Evolutionary conservation across 1,139 yeast genomes (phyloP).

Genomic region (Geotrichum bryndzae): DNA sequence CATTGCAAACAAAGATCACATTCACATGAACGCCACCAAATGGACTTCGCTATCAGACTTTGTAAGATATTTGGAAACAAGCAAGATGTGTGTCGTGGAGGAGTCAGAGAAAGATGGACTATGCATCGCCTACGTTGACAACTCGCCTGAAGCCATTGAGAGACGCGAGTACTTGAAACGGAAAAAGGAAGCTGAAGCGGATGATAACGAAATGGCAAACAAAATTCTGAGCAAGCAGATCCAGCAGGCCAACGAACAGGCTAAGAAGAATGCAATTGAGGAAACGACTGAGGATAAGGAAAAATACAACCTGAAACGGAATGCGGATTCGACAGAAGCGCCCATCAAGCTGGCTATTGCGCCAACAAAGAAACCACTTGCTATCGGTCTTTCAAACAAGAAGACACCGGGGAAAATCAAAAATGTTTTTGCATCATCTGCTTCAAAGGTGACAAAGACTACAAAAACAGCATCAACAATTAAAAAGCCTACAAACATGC

Average conservation of each 20-base stretch:
- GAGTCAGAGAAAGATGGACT: conserved; percentile 42
- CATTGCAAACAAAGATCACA: conserved; percentile 65
- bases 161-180: conserved; percentile 35
- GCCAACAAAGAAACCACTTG: not conserved
- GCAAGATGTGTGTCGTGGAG: conserved; percentile 54
- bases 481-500: conserved; percentile 24
- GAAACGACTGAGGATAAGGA: conserved; percentile 22
- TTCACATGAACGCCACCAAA: conserved; percentile 84
- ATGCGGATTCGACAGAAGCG: conserved; percentile 15
- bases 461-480: not conserved
- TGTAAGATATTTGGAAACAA: conserved; percentile 55
- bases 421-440: conserved; percentile 5
- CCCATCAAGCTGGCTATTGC: not conserved
- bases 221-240: conserved; percentile 51
- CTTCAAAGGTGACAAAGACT: conserved; percentile 2
- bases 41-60: conserved; percentile 72
- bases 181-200: conserved; percentile 37
- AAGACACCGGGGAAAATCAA: not conserved
- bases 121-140: conserved; percentile 50
- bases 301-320: conserved; percentile 20
- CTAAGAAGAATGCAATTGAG: not conserved
- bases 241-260: conserved; percentile 36
- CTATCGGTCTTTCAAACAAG: not conserved
- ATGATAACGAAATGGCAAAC: conserved; percentile 44
- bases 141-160: conserved; percentile 42